Evolutionary conservation across 2,329 filamentous ascomycete genomes (phyloP).

Genomic region (Colletotrichum euphorbiae): DNA sequence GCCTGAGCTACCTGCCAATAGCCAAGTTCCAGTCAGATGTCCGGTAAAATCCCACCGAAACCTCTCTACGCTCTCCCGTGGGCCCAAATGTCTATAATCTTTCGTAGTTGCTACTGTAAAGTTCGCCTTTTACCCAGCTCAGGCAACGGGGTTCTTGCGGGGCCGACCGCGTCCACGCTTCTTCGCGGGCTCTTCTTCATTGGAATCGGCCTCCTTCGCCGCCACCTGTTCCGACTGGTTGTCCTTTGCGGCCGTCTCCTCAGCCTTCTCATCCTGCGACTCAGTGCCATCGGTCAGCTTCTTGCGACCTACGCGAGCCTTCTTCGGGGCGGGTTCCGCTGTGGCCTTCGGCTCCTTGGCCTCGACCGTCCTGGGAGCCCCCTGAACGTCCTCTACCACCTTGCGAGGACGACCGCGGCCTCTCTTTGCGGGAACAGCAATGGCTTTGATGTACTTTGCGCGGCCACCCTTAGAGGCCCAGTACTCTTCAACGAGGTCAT

Average conservation of each 20-base stretch:
- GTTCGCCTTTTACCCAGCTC: fast-evolving
- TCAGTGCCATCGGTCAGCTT: neutral
- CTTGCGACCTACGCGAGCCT: neutral
- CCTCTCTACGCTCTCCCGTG: neutral
- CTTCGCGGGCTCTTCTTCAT: slow-evolving; percentile 25
- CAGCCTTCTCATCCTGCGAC: neutral
- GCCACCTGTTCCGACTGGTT: neutral
- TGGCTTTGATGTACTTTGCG: slow-evolving; percentile 36
- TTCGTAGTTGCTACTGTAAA: neutral
- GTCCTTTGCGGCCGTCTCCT: neutral
- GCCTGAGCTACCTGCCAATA: neutral
- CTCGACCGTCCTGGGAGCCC: neutral
- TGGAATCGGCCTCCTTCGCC: slow-evolving; percentile 4
- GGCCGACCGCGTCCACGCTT: slow-evolving; percentile 36
- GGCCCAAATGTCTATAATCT: slow-evolving; percentile 1
- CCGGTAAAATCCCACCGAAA: neutral
- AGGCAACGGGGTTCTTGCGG: slow-evolving; percentile 10
- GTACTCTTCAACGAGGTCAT: slow-evolving; percentile 43
- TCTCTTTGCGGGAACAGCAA: slow-evolving; percentile 13
- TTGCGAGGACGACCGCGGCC: slow-evolving; percentile 34
- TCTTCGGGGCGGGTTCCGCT: neutral
- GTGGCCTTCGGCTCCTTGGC: neutral
- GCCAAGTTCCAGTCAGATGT: neutral
- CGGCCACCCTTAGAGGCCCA: slow-evolving; percentile 49
- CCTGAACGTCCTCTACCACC: neutral